phyloP scores from a whole-genome alignment of 2,329 filamentous ascomycete species.

The Fusarium sp. region DNA sequence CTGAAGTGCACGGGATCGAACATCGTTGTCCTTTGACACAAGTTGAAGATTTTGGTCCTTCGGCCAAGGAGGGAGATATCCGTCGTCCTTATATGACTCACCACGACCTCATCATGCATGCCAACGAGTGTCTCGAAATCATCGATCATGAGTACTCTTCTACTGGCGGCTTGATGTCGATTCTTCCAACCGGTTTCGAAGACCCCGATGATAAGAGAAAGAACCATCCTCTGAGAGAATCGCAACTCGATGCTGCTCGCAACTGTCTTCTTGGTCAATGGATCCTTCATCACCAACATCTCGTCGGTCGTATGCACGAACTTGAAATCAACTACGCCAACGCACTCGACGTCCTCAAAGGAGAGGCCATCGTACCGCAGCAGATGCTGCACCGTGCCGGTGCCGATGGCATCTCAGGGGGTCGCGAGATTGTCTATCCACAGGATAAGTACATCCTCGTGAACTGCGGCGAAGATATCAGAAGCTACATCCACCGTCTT shows the following conservation, averaged over 20 bases:
- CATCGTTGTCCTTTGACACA: conserved; percentile 58
- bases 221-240: conserved; percentile 15
- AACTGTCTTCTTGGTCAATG: conserved; percentile 66
- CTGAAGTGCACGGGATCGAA: conserved; percentile 52
- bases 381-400: conserved; percentile 64
- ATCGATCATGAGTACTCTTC: conserved; percentile 67
- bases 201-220: conserved; percentile 41
- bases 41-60: conserved; percentile 30
- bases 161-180: conserved; percentile 64
- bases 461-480: conserved; percentile 64
- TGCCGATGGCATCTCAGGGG: conserved; percentile 58
- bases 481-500: conserved; percentile 54
- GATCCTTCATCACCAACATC: conserved; percentile 63
- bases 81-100: conserved; percentile 56
- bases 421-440: conserved; percentile 62
- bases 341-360: conserved; percentile 58
- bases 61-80: conserved; percentile 20
- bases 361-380: conserved; percentile 59
- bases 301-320: conserved; percentile 64
- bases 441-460: conserved; percentile 66
- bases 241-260: conserved; percentile 55
- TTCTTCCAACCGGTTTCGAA: conserved; percentile 56
- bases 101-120: conserved; percentile 62
- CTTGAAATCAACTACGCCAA: conserved; percentile 64
- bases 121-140: conserved; percentile 67